Evolutionary conservation across 2,329 filamentous ascomycete genomes (phyloP).

Genomic region (Botrytis galanthina): DNA sequence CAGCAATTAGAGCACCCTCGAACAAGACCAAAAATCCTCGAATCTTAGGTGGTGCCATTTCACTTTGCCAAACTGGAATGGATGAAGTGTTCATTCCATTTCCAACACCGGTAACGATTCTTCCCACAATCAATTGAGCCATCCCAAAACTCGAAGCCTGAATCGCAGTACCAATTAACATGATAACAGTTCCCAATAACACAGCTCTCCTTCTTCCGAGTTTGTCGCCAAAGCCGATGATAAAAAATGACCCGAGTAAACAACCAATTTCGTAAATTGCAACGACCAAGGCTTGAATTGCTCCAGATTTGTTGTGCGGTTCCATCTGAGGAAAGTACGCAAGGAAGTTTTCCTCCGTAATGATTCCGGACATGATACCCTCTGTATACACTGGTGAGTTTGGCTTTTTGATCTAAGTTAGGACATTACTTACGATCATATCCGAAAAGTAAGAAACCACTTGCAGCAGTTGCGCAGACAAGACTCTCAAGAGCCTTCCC

Average conservation of each 20-base stretch:
- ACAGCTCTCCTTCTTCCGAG: conserved; percentile 58
- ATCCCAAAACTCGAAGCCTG: conserved; percentile 45
- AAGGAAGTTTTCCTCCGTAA: conserved; percentile 52
- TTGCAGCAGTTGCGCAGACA: conserved; percentile 20
- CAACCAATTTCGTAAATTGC: conserved; percentile 61
- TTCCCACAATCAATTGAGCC: conserved; percentile 54
- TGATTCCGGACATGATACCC: conserved; percentile 35
- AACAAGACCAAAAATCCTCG: conserved; percentile 61
- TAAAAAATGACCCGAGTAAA: conserved; percentile 56
- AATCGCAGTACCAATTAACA: conserved; percentile 54
- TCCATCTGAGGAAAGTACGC: conserved; percentile 26
- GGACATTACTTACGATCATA: conserved; percentile 21
- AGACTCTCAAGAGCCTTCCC: conserved; percentile 19
- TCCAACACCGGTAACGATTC: conserved; percentile 50
- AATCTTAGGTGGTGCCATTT: conserved; percentile 56
- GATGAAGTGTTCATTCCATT: conserved; percentile 51
- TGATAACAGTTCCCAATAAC: conserved; percentile 55
- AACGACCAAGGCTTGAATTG: conserved; percentile 49
- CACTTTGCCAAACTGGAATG: conserved; percentile 59
- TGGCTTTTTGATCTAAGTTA: not conserved
- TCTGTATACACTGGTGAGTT: not conserved
- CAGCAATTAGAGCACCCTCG: conserved; percentile 56
- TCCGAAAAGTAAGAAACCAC: conserved; percentile 22
- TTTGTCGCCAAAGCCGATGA: conserved; percentile 54
- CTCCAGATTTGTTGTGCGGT: conserved; percentile 28